These are phyloP conservation scores for Starmerella apis DNA, from an alignment of 805 yeast genomes.

Conservation along the genomic window DNA sequence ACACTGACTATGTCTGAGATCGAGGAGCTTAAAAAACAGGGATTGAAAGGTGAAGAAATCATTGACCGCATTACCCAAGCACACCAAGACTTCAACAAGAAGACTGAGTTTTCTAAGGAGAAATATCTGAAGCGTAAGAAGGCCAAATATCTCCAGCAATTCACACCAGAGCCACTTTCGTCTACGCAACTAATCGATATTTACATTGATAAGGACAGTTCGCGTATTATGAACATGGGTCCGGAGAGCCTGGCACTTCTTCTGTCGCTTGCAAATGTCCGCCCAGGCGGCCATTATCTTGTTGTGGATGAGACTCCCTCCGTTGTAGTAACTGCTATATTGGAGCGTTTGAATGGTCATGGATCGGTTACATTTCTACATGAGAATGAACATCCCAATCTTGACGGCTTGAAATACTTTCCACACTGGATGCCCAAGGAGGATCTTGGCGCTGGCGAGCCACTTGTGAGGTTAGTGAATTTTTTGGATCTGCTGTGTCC, in stretches of 20 bases:
- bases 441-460: constrained; percentile 23
- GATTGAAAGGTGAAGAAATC: constrained; percentile 65
- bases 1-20: constrained; percentile 68
- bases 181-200: constrained; percentile 61
- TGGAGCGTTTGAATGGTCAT: constrained; percentile 73
- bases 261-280: constrained; percentile 67
- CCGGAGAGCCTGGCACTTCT: constrained; percentile 73
- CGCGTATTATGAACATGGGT: constrained; percentile 65
- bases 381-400: constrained; percentile 88
- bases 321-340: constrained; percentile 66
- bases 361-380: constrained; percentile 70
- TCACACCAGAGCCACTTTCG: constrained; percentile 69
- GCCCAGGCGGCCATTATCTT: constrained; percentile 81
- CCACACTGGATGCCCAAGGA: constrained; percentile 20
- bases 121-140: constrained; percentile 86
- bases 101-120: constrained; percentile 81
- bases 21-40: constrained; percentile 65
- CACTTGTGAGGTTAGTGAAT: constrained; percentile 58
- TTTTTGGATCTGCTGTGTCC: constrained; percentile 79
- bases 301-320: constrained; percentile 95
- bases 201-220: constrained; percentile 66
- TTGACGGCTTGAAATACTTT: constrained; percentile 56
- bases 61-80: constrained; percentile 72
- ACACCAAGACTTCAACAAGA: constrained; percentile 78
- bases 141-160: constrained; percentile 76